Conservation (phyloP, 2,329 filamentous ascomycete species). For the Sporothrix pseudoabietina region DNA sequence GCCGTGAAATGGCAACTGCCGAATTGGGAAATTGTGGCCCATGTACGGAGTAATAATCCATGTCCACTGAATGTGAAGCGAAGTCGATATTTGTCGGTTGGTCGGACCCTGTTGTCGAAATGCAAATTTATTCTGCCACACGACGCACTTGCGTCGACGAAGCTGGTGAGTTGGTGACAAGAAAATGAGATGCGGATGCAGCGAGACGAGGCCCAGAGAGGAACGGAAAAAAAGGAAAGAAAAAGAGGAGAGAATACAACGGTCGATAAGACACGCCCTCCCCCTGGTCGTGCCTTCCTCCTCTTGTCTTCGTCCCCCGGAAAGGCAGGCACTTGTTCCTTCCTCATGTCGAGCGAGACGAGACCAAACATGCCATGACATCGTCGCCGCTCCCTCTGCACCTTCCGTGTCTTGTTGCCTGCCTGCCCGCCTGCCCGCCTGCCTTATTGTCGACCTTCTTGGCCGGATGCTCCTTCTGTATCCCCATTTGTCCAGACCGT, state of each 20-base stretch:
- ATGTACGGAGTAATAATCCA: neutral
- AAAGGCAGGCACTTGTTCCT: neutral
- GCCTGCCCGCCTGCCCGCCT: neutral
- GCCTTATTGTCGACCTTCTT: neutral
- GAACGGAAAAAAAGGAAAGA: no score
- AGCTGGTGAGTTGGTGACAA: neutral
- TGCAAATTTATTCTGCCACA: slow-evolving; percentile 6
- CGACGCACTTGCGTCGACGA: slow-evolving; percentile 11
- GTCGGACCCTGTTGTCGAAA: neutral
- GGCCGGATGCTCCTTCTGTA: neutral
- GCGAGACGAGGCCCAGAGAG: no score
- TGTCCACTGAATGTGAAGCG: neutral
- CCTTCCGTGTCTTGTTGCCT: slow-evolving; percentile 11
- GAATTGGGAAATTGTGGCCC: neutral
- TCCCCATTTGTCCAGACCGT: neutral
- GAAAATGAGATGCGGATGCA: neutral
- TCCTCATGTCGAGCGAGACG: neutral
- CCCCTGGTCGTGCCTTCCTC: neutral
- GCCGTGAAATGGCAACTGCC: neutral
- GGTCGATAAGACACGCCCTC: neutral
- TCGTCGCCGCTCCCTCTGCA: slow-evolving; percentile 10
- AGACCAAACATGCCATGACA: neutral
- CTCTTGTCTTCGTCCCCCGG: neutral
- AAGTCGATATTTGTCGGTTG: neutral
- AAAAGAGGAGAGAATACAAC: neutral